phyloP scores from a whole-genome alignment of 1,139 yeast species.

The Taphrina pruni region DNA sequence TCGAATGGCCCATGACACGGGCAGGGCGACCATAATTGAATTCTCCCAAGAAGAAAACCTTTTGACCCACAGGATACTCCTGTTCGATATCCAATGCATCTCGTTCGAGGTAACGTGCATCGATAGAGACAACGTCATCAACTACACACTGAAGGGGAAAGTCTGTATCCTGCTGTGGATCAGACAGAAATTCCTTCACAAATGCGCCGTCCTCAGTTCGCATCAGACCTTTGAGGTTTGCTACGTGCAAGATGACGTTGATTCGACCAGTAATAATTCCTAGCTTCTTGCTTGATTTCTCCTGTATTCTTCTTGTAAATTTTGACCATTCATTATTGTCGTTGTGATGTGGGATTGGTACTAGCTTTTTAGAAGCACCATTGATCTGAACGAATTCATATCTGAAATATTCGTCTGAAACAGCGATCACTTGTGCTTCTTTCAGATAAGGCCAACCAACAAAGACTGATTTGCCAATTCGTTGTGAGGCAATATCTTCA shows the following conservation, averaged over 20 bases:
- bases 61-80: constrained; percentile 77
- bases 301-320: constrained; percentile 52
- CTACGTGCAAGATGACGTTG: constrained; percentile 67
- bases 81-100: constrained; percentile 77
- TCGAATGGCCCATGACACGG: constrained; percentile 64
- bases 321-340: constrained; percentile 57
- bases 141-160: constrained; percentile 83
- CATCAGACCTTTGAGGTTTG: constrained; percentile 77
- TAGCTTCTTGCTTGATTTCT: constrained; percentile 57
- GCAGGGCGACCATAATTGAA: constrained; percentile 88
- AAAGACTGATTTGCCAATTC: constrained; percentile 66
- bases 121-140: constrained; percentile 73
- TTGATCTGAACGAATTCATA: constrained; percentile 53
- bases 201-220: constrained; percentile 77
- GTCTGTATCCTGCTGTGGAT: constrained; percentile 56
- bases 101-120: constrained; percentile 72
- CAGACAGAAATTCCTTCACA: constrained; percentile 63
- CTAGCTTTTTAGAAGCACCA: constrained; percentile 51
- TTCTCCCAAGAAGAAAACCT: constrained; percentile 83
- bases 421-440: constrained; percentile 74
- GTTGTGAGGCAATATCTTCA: constrained; percentile 63
- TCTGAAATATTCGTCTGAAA: constrained; percentile 62
- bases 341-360: constrained; percentile 56
- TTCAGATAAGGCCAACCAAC: constrained; percentile 88
- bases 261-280: constrained; percentile 67